Base-by-base conservation (phyloP, 768 basidiomycete genomes). In the Pleurotus ostreatus region DNA sequence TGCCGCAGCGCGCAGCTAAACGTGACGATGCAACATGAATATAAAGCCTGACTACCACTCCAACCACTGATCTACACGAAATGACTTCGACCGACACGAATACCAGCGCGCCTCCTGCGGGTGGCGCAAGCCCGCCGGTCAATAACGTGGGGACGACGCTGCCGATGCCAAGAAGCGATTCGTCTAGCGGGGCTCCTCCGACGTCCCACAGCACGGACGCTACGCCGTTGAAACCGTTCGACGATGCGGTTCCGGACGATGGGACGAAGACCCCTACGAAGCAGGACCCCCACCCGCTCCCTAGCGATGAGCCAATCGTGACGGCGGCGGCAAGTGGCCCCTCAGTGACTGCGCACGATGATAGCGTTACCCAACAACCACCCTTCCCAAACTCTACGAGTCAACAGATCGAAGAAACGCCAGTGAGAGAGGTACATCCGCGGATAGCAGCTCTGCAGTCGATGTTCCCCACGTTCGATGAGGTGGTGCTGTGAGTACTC, bases 381-480 rank as follows among this genome's bases (percentile, higher is more conserved):
- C 15, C 38, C 16, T 9, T n/a, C 37, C 22, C 55, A n/a, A 51
- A 57, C 16, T 56, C 30, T 41, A 18, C 49, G 9, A 56, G 40
- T 34, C 57, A 23, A 55, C 57, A 55, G 48, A 48, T 53, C 44
- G 49, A 58, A 41, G 66, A 70, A 49, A 59, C 60, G 18, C 67
- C 70, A 8, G 63, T 55, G 18, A 15, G 23, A 25, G 23, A 41
- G 39, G 51, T 30, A 3, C 74, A 86, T 69, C 79, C 83, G 1
- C 71, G 75, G n/a, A 68, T 88, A 44, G 73, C 78, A 8, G 70
- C 73, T 0, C 73, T 92, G 46, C 80, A 78, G 46, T 79, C 77
- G 6, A 85, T 92, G 78, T 92, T 92, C 67, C 90, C 90, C 5
- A 86, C 87, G 68, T 91, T 90, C 62, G 90, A 93, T 59, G 80